These are phyloP conservation scores for Diutina mesorugosa DNA, from an alignment of 1,139 yeast genomes.

Conservation along the genomic window DNA sequence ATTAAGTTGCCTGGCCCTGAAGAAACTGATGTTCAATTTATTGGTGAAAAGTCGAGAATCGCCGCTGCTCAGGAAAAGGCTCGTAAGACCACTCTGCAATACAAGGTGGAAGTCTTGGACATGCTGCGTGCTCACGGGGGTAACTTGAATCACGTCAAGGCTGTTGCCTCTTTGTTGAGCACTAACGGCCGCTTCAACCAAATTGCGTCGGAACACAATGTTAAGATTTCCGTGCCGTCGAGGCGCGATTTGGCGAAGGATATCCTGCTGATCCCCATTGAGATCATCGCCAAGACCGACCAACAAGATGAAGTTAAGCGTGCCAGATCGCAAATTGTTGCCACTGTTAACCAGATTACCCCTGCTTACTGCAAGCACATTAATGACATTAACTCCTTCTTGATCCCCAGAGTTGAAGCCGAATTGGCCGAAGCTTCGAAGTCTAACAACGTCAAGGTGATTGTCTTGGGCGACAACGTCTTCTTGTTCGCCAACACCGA, in stretches of 20 bases:
- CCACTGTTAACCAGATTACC: conserved; percentile 56
- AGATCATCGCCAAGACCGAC: conserved; percentile 22
- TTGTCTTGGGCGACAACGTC: conserved; percentile 35
- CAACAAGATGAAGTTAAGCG: conserved; percentile 22
- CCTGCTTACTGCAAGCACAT: conserved; percentile 53
- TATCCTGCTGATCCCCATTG: conserved; percentile 23
- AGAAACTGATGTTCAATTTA: conserved; percentile 41
- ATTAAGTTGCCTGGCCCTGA: conserved; percentile 43
- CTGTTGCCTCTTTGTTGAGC: conserved; percentile 54
- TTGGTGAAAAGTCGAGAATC: conserved; percentile 49
- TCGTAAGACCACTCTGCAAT: conserved; percentile 37
- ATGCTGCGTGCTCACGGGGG: conserved; percentile 84
- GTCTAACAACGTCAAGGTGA: conserved; percentile 37
- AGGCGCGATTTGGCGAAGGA: conserved; percentile 11
- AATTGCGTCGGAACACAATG: conserved; percentile 32
- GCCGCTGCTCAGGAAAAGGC: conserved; percentile 47
- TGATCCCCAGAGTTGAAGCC: conserved; percentile 20
- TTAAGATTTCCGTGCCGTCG: conserved; percentile 44
- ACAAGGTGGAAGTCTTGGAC: conserved; percentile 55
- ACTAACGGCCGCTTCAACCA: conserved; percentile 34
- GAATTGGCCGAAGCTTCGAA: conserved; percentile 38
- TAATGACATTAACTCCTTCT: conserved; percentile 58
- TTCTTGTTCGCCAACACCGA: conserved; percentile 23
- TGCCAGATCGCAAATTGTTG: conserved; percentile 56
- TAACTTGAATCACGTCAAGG: conserved; percentile 60